Evolutionary conservation across 257 asterid species (phyloP).

Genomic region (Primulina eburnea): DNA sequence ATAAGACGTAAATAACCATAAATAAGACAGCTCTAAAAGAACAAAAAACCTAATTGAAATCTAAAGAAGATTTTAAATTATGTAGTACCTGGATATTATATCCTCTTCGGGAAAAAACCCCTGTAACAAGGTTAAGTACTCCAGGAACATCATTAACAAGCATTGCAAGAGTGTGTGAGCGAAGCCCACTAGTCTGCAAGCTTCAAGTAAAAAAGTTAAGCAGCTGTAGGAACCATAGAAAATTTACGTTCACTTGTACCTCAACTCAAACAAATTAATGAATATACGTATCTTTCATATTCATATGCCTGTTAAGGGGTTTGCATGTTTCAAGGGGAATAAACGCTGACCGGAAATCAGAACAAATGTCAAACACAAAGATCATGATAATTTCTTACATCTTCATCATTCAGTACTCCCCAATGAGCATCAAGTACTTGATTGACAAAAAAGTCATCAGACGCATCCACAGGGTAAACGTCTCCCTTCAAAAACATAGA

Average conservation of each 20-base stretch:
- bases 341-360: slow-evolving; percentile 5
- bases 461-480: slow-evolving; percentile 86
- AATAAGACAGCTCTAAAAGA: slow-evolving; percentile 17
- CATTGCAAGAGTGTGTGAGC: slow-evolving; percentile 93
- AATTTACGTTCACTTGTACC: slow-evolving; percentile 13
- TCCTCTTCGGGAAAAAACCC: slow-evolving; percentile 95
- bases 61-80: slow-evolving; percentile 16
- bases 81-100: slow-evolving; percentile 80
- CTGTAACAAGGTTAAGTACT: slow-evolving; percentile 89
- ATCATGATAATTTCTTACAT: slow-evolving; percentile 50
- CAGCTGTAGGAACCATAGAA: slow-evolving; percentile 16
- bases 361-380: slow-evolving; percentile 9
- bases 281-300: neutral
- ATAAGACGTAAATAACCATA: neutral
- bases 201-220: slow-evolving; percentile 24
- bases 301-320: slow-evolving; percentile 9
- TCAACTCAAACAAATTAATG: slow-evolving; percentile 1
- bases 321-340: slow-evolving; percentile 5
- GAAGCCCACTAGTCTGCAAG: slow-evolving; percentile 83
- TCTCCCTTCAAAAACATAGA: slow-evolving; percentile 69
- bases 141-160: slow-evolving; percentile 95
- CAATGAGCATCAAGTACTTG: slow-evolving; percentile 99
- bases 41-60: slow-evolving; percentile 1
- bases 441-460: slow-evolving; percentile 44
- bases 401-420: slow-evolving; percentile 92